phyloP scores from a whole-genome alignment of 805 yeast genomes.

The Priceomyces medius region DNA sequence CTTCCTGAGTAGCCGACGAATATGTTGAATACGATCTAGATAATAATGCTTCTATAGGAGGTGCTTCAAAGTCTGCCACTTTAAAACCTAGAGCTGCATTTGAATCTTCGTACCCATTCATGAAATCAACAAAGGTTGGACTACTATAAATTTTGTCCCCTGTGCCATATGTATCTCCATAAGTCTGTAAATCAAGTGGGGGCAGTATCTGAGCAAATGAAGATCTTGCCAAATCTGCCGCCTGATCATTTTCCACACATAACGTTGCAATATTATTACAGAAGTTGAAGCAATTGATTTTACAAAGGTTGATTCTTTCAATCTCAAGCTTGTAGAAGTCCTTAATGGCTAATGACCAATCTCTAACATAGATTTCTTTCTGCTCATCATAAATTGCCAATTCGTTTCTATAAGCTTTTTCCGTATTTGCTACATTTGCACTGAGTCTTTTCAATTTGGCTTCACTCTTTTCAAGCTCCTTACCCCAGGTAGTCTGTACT shows the following conservation, averaged over 20 bases:
- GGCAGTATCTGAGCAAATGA: conserved; percentile 69
- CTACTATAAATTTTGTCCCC: conserved; percentile 61
- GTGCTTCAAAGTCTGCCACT: conserved; percentile 30
- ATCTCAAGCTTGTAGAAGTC: conserved; percentile 67
- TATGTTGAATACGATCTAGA: conserved; percentile 29
- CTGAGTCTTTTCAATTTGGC: conserved; percentile 53
- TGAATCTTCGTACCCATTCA: conserved; percentile 34
- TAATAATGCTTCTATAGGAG: conserved; percentile 29
- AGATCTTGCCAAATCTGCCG: conserved; percentile 69
- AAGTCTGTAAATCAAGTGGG: conserved; percentile 53
- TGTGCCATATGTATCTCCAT: conserved; percentile 56
- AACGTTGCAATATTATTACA: conserved; percentile 71
- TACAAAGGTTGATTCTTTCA: conserved; percentile 67
- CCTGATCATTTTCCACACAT: conserved; percentile 76
- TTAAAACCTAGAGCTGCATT: conserved; percentile 16
- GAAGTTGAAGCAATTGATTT: conserved; percentile 73
- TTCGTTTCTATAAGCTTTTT: conserved; percentile 58
- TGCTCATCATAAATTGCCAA: conserved; percentile 54
- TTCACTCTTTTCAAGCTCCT: conserved; percentile 63
- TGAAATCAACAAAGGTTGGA: conserved; percentile 62
- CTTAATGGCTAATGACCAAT: conserved; percentile 67
- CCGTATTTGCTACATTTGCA: conserved; percentile 37
- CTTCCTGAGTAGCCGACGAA: conserved; percentile 17
- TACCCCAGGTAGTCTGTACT: conserved; percentile 68
- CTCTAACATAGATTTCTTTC: conserved; percentile 63